phyloP scores from a whole-genome alignment of 495 filamentous ascomycete genomes.

The Pseudoneurospora amorphoporcata region DNA sequence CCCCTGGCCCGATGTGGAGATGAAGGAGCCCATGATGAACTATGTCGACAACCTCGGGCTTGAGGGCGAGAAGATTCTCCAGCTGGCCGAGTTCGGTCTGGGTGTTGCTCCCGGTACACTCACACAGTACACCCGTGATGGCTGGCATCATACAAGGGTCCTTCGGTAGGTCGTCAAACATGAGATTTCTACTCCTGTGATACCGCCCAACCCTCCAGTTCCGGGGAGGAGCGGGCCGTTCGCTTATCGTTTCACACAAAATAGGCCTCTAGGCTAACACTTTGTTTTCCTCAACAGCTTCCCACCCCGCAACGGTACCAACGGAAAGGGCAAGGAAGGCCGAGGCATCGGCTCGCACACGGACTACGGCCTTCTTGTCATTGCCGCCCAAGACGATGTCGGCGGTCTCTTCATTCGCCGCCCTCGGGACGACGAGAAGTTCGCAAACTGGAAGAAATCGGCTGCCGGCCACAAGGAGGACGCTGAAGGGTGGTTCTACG shows the following conservation, averaged over 20 bases:
- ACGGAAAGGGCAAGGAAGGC: conserved; percentile 34
- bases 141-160: conserved; percentile 38
- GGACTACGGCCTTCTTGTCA: conserved; percentile 36
- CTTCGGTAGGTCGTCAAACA: conserved; percentile 18
- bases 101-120: conserved; percentile 18
- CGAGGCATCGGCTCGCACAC: conserved; percentile 39
- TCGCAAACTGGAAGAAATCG: conserved; percentile 34
- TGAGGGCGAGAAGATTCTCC: conserved; percentile 29
- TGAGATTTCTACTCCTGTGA: not conserved
- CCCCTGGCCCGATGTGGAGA: conserved; percentile 31
- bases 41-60: conserved; percentile 23
- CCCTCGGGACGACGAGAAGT: conserved; percentile 22
- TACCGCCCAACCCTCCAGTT: not conserved
- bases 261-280: not conserved
- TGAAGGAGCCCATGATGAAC: conserved; percentile 23
- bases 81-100: conserved; percentile 29
- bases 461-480: conserved; percentile 33
- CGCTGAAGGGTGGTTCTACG: conserved; percentile 32
- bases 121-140: conserved; percentile 28
- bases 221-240: not conserved
- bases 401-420: conserved; percentile 36
- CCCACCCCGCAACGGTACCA: conserved; percentile 28
- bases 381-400: conserved; percentile 34
- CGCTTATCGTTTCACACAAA: not conserved
- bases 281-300: conserved; percentile 16